phyloP scores from a whole-genome alignment of 768 basidiomycete species.

The Strobilomyces dryophilus region DNA sequence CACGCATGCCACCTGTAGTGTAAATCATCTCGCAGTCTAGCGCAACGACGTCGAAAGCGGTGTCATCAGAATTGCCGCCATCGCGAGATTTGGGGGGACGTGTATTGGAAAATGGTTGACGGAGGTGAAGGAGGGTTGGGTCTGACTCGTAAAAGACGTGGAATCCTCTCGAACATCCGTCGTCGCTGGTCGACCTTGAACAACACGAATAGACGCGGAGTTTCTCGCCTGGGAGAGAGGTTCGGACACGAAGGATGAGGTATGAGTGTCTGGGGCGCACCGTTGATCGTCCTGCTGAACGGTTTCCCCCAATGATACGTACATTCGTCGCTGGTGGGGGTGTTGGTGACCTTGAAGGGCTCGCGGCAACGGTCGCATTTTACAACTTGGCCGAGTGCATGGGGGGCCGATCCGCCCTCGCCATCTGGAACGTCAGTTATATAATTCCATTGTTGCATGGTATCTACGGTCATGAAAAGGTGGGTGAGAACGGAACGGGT shows the following conservation, averaged over 20 bases:
- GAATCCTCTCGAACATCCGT: conserved; percentile 72
- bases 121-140: conserved; percentile 59
- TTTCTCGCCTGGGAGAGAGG: conserved; percentile 51
- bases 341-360: conserved; percentile 62
- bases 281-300: conserved; percentile 57
- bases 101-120: conserved; percentile 66
- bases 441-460: conserved; percentile 67
- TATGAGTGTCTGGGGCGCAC: conserved; percentile 35
- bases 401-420: conserved; percentile 60
- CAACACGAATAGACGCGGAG: conserved; percentile 77
- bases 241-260: background rate
- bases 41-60: conserved; percentile 72
- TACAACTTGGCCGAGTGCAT: conserved; percentile 53
- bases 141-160: conserved; percentile 90
- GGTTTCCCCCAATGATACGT: conserved; percentile 80
- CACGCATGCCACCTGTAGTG: conserved; percentile 86
- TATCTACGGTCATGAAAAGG: conserved; percentile 53
- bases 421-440: conserved; percentile 63
- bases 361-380: conserved; percentile 80
- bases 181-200: conserved; percentile 50
- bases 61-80: conserved; percentile 18
- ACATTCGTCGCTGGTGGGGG: conserved; percentile 60
- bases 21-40: conserved; percentile 98
- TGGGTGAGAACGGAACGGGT: conserved; percentile 50
- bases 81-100: conserved; percentile 15